Evolutionary conservation across 1,284 basidiomycete genomes (phyloP).

Genomic region (Exobasidium cylindrosporum): DNA sequence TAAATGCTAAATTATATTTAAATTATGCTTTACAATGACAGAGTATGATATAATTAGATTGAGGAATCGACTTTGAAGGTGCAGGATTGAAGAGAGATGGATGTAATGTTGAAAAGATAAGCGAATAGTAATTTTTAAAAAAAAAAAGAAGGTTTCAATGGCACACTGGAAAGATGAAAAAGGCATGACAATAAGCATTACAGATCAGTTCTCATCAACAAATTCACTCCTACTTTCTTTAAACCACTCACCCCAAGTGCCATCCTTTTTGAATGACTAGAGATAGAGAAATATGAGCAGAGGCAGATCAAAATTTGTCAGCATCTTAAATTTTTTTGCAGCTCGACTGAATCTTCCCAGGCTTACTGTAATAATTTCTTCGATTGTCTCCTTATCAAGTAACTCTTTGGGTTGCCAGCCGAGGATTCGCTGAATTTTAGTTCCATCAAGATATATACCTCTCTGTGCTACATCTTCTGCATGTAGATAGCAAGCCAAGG

Average conservation of each 20-base stretch:
- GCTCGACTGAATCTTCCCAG: constrained; percentile 9
- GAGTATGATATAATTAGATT: too few relatives aligned
- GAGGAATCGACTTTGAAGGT: too few relatives aligned
- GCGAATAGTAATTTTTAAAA: too few relatives aligned
- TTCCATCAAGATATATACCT: constrained; percentile 24
- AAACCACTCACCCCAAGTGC: not conserved
- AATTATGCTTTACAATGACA: too few relatives aligned
- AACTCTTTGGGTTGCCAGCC: constrained; percentile 23
- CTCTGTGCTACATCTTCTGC: constrained; percentile 28
- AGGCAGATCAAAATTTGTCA: not conserved
- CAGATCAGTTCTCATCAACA: too few relatives aligned
- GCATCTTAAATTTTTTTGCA: not conserved
- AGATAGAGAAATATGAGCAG: not conserved
- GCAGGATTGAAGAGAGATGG: too few relatives aligned
- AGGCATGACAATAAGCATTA: too few relatives aligned
- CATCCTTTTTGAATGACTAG: not conserved
- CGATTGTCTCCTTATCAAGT: not conserved
- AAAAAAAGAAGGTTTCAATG: too few relatives aligned
- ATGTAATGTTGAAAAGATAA: too few relatives aligned
- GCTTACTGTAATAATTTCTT: constrained; percentile 7
- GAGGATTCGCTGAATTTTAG: constrained; percentile 25
- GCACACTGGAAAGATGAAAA: too few relatives aligned
- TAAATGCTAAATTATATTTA: too few relatives aligned
- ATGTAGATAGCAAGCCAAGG: constrained; percentile 21
- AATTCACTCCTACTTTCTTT: too few relatives aligned